phyloP scores from a whole-genome alignment of 2,329 filamentous ascomycete species.

The Helminthosporium solani region DNA sequence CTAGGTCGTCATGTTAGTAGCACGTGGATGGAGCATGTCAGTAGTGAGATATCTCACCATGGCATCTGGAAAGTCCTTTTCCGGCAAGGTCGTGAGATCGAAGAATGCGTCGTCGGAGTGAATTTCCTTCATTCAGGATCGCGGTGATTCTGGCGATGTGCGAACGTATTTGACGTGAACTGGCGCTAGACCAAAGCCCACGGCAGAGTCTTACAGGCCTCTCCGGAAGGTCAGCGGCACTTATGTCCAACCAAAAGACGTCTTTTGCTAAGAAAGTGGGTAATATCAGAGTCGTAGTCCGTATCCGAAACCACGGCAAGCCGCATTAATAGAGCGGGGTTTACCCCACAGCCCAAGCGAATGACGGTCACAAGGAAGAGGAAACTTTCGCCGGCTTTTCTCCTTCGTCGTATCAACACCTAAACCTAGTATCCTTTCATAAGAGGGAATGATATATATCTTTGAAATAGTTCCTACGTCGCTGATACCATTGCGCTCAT shows the following conservation, averaged over 20 bases:
- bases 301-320: neutral
- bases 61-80: conserved; percentile 27
- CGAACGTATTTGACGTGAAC: neutral
- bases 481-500: neutral
- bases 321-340: conserved; percentile 12
- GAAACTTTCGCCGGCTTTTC: conserved; percentile 13
- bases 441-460: neutral
- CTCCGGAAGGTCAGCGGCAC: neutral
- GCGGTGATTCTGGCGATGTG: neutral
- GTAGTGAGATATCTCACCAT: conserved; percentile 26
- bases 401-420: conserved; percentile 2
- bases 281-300: neutral
- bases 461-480: neutral
- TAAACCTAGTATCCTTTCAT: conserved; percentile 1
- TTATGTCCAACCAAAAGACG: neutral
- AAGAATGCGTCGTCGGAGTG: conserved; percentile 15
- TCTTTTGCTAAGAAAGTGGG: neutral
- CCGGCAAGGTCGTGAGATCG: conserved; percentile 8
- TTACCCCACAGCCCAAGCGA: conserved; percentile 19
- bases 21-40: no score
- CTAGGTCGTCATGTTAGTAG: conserved; percentile 11
- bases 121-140: conserved; percentile 18
- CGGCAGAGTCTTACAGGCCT: neutral
- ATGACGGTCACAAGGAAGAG: conserved; percentile 7
- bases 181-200: neutral